Base-by-base conservation (phyloP, 2,329 filamentous ascomycete species). In the Hypocreales sp. region DNA sequence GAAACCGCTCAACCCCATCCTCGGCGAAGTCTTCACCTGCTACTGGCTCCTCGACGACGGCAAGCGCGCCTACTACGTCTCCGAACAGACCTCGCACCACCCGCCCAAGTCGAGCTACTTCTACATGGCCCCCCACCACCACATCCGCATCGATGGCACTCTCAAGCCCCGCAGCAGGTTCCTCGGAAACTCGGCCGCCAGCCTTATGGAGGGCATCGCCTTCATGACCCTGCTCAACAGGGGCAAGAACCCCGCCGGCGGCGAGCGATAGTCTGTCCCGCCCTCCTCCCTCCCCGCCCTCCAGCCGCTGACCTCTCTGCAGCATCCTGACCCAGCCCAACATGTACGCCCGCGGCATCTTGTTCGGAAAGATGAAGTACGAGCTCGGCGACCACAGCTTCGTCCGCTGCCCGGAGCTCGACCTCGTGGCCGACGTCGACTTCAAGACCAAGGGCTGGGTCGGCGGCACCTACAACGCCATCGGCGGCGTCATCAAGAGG, bases 331-430 rank as follows among this genome's bases (percentile, higher is more conserved):
- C 90, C 5, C 90, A 98, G 47, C 90, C 90, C 12, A 98, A 98
- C 59, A 98, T 98, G 84, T 98, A 98, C 51, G 90, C 87, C 14
- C 72, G 90, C 35, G 87, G 90, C 20, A 95, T 98, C 33, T 63
- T 98, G 7, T 94, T 98, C 45, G 90, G 90, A 25, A 95, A 94
- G 53, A 95, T 98, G 90, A 95, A 94, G 54, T 98, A 95, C 53
- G 90, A 98, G 58, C 72, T 98, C 7, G 90, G 87, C 37, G 87
- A 95, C 50, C 86, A 93, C 58, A 93, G 86, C 49, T 82, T 84
- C 42, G 81, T 98, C 13, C 71, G 77, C 38, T 95, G 90, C 50
- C 83, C 87, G 0, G 87, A 95, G 50, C 69, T 83, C 12, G 77
- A 84, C 31, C 64, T 98, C 12, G 69, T 74, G 15, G 87, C 84